Percentiles rank a stretch among this genome's conserved stretches.
Conservation (phyloP, 1,284 basidiomycete species). For the Dichomitus squalens region DNA sequence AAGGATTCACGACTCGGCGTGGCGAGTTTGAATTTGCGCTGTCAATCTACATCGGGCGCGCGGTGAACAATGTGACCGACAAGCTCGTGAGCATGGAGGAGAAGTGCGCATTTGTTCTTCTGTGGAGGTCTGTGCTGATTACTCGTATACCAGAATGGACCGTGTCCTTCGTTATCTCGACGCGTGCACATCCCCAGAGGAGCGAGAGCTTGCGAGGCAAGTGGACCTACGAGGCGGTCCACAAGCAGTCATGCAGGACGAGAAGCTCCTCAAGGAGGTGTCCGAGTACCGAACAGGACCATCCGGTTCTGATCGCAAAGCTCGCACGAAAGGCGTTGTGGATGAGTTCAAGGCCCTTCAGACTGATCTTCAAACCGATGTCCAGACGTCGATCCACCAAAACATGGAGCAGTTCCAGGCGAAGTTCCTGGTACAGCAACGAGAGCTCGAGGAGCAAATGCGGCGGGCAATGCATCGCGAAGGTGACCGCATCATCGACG, state of each 20-base stretch:
- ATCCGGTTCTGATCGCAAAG: too few relatives aligned
- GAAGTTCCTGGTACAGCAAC: slow-evolving; percentile 34
- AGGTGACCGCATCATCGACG: slow-evolving; percentile 30
- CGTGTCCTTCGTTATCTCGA: too few relatives aligned
- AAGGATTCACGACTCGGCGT: slow-evolving; percentile 34
- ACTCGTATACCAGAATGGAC: too few relatives aligned
- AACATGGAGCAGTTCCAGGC: slow-evolving; percentile 30
- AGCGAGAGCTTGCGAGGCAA: slow-evolving; percentile 15
- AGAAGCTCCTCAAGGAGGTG: slow-evolving; percentile 20
- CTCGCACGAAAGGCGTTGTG: too few relatives aligned
- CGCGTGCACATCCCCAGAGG: slow-evolving; percentile 9
- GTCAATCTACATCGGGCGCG: slow-evolving; percentile 35
- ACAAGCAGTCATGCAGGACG: slow-evolving; percentile 18
- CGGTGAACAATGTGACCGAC: slow-evolving; percentile 35
- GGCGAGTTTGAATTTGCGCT: slow-evolving; percentile 36
- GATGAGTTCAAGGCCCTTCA: too few relatives aligned
- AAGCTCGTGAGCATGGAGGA: slow-evolving; percentile 28
- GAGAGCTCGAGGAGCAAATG: slow-evolving; percentile 29
- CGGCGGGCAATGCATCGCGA: slow-evolving; percentile 21
- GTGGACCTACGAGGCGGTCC: slow-evolving; percentile 24
- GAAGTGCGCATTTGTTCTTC: slow-evolving; percentile 10
- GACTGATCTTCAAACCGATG: too few relatives aligned
- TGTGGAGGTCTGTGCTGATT: neutral
- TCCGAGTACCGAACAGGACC: slow-evolving; percentile 3
- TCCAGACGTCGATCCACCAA: too few relatives aligned